These are phyloP conservation scores for Pleurotus tuber-regium DNA, from an alignment of 768 basidiomycete species.

Conservation along the genomic window DNA sequence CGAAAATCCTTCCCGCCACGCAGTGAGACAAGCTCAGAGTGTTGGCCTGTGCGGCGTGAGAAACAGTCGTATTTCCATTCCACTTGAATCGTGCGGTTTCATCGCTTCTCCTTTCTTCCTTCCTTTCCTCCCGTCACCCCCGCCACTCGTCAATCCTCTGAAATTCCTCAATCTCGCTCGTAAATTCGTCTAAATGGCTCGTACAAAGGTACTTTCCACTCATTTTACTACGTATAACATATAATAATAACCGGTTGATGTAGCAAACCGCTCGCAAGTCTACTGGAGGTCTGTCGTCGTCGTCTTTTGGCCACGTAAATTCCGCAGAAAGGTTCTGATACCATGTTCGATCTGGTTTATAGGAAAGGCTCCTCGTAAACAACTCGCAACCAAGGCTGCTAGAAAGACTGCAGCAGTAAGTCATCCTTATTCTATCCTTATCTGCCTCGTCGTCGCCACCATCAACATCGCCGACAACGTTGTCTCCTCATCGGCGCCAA, in stretches of 20 bases:
- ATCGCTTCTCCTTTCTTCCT: conserved; percentile 30
- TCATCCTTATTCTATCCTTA: conserved; percentile 15
- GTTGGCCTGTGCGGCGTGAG: conserved; percentile 36
- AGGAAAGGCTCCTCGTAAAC: conserved; percentile 92
- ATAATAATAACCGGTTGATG: conserved; percentile 27
- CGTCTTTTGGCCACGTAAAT: conserved; percentile 17
- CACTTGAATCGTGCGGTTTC: conserved; percentile 35
- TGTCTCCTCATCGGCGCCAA: conserved; percentile 14
- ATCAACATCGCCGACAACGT: conserved; percentile 20
- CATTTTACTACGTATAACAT: conserved; percentile 11
- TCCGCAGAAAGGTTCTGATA: conserved; percentile 13
- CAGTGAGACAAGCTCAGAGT: conserved; percentile 46
- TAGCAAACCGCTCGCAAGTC: conserved; percentile 99
- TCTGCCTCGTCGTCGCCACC: conserved; percentile 23
- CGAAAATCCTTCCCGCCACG: no score
- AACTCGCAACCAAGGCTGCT: conserved; percentile 94
- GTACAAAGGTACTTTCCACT: conserved; percentile 67
- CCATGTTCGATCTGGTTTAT: conserved; percentile 21
- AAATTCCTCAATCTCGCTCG: conserved; percentile 19
- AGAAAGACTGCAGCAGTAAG: conserved; percentile 81
- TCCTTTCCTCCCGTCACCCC: conserved; percentile 36
- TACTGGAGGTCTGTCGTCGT: conserved; percentile 76
- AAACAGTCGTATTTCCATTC: conserved; percentile 27
- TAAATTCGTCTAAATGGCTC: conserved; percentile 59
- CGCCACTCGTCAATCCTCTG: conserved; percentile 25